A percentile compares a stretch with the other conserved stretches of the same genome.
phyloP scores from a whole-genome alignment of 164 flowering plant genomes.

The Berberis vulgaris region DNA sequence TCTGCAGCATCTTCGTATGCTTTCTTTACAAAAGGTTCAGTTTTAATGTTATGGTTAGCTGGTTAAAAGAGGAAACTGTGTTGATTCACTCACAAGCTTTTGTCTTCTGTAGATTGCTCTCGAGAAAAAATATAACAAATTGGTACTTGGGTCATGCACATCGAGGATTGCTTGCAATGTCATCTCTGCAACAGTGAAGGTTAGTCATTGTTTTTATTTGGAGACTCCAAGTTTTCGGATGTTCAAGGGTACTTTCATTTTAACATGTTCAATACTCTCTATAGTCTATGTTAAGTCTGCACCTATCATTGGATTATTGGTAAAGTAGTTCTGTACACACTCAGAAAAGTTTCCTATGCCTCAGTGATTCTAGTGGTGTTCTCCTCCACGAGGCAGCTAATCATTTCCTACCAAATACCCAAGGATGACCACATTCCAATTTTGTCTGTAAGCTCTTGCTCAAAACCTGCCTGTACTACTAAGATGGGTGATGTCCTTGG shows the following conservation, averaged over 20 bases:
- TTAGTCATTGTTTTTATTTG: conserved; percentile 15
- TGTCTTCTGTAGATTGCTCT: conserved; percentile 50
- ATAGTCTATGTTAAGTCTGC: too few relatives aligned
- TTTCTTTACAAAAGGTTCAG: conserved; percentile 78
- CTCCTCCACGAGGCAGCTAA: too few relatives aligned
- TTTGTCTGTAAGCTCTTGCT: too few relatives aligned
- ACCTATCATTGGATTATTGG: too few relatives aligned
- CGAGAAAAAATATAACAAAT: conserved; percentile 71
- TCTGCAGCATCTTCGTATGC: conserved; percentile 58
- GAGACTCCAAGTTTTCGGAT: neutral
- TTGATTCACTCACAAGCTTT: neutral
- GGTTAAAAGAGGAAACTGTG: neutral
- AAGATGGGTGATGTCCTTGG: too few relatives aligned
- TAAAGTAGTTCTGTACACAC: too few relatives aligned
- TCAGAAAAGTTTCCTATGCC: too few relatives aligned
- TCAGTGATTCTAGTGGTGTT: too few relatives aligned
- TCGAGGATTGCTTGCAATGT: conserved; percentile 89
- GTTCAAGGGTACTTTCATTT: neutral
- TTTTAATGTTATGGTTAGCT: neutral
- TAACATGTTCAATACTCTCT: too few relatives aligned
- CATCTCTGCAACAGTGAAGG: conserved; percentile 88
- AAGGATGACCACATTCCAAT: too few relatives aligned
- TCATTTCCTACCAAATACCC: too few relatives aligned
- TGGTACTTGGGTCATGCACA: conserved; percentile 77
- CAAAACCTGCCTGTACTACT: too few relatives aligned